phyloP scores from a whole-genome alignment of 164 flowering plant species.

The Taxillus chinensis region DNA sequence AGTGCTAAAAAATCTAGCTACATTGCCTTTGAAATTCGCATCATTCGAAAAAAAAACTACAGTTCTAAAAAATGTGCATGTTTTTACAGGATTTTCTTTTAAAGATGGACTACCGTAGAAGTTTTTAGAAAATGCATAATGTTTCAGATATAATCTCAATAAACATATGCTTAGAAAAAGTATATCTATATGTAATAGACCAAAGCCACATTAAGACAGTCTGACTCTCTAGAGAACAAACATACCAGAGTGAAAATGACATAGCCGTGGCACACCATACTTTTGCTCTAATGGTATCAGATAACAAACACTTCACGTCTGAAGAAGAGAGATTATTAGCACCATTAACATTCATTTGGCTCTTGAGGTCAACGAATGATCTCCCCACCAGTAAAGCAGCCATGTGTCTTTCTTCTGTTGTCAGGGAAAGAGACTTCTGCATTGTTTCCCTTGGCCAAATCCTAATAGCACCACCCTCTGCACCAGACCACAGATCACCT shows the following conservation, averaged over 20 bases:
- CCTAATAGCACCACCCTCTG: constrained; percentile 73
- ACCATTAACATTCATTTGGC: constrained; percentile 67
- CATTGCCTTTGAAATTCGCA: neutral
- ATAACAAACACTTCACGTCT: constrained; percentile 61
- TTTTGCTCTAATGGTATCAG: constrained; percentile 58
- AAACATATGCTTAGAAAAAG: too few relatives aligned
- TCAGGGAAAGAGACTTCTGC: constrained; percentile 66
- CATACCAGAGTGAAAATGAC: constrained; percentile 78
- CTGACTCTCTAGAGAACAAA: neutral
- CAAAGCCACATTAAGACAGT: too few relatives aligned
- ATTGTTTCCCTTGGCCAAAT: constrained; percentile 94
- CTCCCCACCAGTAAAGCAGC: constrained; percentile 81
- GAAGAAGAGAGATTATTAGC: constrained; percentile 51
- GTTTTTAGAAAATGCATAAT: too few relatives aligned
- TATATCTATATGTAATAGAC: too few relatives aligned
- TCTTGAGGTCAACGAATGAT: constrained; percentile 66
- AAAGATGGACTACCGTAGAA: too few relatives aligned
- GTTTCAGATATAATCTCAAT: too few relatives aligned
- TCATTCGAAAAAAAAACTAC: neutral
- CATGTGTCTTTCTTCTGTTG: constrained; percentile 67
- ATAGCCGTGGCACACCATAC: constrained; percentile 76
- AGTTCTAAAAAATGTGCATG: neutral
- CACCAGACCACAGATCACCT: constrained; percentile 97
- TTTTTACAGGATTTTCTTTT: neutral
- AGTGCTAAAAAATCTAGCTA: neutral